Evolutionary conservation across 768 basidiomycete species (phyloP).

Genomic region (Trametes meyenii): DNA sequence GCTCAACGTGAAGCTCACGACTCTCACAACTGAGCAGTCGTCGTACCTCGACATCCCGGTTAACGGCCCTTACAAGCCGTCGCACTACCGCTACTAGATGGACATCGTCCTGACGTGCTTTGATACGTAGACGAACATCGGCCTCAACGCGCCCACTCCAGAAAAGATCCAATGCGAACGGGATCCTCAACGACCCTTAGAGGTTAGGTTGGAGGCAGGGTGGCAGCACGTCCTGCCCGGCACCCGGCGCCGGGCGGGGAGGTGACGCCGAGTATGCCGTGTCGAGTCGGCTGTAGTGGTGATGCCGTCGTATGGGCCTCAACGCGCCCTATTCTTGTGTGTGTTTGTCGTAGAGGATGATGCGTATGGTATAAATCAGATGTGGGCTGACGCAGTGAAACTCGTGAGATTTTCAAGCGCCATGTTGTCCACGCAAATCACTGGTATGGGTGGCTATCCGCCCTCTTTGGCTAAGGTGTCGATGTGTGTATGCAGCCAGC

Average conservation of each 20-base stretch:
- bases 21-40: slow-evolving; percentile 72
- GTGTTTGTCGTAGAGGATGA: slow-evolving; percentile 10
- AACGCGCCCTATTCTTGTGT: slow-evolving; percentile 28
- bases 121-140: slow-evolving; percentile 31
- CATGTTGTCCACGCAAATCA: no score
- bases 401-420: neutral
- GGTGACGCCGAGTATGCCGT: slow-evolving; percentile 11
- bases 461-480: no score
- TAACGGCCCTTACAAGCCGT: slow-evolving; percentile 77
- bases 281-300: slow-evolving; percentile 9
- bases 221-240: slow-evolving; percentile 23
- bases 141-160: slow-evolving; percentile 60
- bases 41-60: slow-evolving; percentile 89
- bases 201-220: slow-evolving; percentile 24
- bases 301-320: slow-evolving; percentile 29
- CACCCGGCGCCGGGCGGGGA: slow-evolving; percentile 6
- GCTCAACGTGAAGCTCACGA: slow-evolving; percentile 93
- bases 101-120: slow-evolving; percentile 12
- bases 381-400: neutral
- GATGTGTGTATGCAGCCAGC: no score
- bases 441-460: no score
- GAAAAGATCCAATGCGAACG: slow-evolving; percentile 29
- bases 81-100: slow-evolving; percentile 67
- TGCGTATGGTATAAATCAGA: slow-evolving; percentile 1
- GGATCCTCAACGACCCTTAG: slow-evolving; percentile 37